phyloP scores from a whole-genome alignment of 768 basidiomycete genomes.

The Tricholomella constricta region DNA sequence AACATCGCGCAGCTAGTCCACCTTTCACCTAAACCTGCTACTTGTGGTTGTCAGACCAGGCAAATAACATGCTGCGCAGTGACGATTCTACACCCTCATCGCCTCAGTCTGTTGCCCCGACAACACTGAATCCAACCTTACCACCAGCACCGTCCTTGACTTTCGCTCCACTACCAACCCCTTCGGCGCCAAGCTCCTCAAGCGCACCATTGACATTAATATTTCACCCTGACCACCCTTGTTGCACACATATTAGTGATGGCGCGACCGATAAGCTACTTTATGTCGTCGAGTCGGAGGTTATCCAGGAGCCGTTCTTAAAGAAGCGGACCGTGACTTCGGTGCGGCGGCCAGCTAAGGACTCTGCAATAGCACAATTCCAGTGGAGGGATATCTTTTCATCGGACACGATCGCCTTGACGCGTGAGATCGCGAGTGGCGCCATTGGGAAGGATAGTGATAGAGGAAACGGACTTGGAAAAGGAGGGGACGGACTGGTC shows the following conservation, averaged over 20 bases:
- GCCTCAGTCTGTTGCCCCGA: background rate
- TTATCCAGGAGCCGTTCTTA: background rate
- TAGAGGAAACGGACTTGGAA: background rate
- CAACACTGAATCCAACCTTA: background rate
- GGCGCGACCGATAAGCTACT: conserved; percentile 1
- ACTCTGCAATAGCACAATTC: conserved; percentile 9
- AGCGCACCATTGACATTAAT: conserved; percentile 1
- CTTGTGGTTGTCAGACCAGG: too few relatives aligned
- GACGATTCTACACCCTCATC: too few relatives aligned
- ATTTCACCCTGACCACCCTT: conserved; percentile 16
- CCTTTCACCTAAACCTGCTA: too few relatives aligned
- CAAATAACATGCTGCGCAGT: too few relatives aligned
- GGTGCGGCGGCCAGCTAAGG: background rate
- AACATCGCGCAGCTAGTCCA: too few relatives aligned
- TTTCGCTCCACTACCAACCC: conserved; percentile 1
- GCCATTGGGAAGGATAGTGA: background rate
- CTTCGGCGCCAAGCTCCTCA: background rate
- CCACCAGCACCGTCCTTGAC: background rate
- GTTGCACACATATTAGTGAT: conserved; percentile 15
- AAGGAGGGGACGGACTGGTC: conserved; percentile 3
- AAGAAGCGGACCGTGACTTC: conserved; percentile 13
- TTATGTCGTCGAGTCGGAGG: conserved; percentile 14
- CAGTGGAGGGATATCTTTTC: conserved; percentile 13
- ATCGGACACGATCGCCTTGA: conserved; percentile 5
- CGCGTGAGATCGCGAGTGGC: conserved; percentile 1